phyloP scores from a whole-genome alignment of 805 yeast genomes.

The Pichia phayaonensis region DNA sequence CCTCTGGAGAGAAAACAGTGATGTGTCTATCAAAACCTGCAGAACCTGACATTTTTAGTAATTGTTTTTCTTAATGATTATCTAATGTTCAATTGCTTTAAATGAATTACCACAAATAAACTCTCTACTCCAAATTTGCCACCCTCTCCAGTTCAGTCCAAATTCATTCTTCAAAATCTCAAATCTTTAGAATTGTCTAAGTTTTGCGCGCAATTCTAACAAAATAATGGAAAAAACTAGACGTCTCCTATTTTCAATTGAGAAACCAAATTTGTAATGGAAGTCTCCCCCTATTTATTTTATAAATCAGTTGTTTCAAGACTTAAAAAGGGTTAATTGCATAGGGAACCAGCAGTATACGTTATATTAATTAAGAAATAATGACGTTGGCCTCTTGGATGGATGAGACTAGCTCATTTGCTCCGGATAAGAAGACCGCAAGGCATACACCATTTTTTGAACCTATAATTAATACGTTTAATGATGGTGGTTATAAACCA shows the following conservation, averaged over 20 bases:
- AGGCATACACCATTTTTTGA: conserved; percentile 40
- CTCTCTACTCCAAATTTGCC: neutral
- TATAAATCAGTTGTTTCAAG: neutral
- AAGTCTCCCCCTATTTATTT: neutral
- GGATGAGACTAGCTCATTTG: conserved; percentile 23
- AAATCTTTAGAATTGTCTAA: too few relatives aligned
- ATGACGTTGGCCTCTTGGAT: conserved; percentile 15
- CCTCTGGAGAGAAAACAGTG: conserved; percentile 97
- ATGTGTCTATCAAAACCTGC: conserved; percentile 99
- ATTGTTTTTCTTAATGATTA: neutral
- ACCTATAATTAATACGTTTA: conserved; percentile 31
- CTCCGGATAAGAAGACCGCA: conserved; percentile 21
- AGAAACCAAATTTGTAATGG: neutral
- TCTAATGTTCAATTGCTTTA: neutral
- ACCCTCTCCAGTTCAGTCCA: neutral
- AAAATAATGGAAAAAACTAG: neutral
- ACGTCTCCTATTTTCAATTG: neutral
- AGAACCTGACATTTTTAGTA: conserved; percentile 34
- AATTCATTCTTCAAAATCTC: neutral
- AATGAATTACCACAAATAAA: too few relatives aligned
- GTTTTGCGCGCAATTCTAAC: neutral
- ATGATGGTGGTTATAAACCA: conserved; percentile 36
- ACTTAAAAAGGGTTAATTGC: neutral
- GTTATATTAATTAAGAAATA: neutral
- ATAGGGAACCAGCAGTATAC: neutral